Evolutionary conservation across 148 eudicot species (phyloP), one percentile per base, ranked within the genome.

Genomic region (Chenopodium suecicum): DNA sequence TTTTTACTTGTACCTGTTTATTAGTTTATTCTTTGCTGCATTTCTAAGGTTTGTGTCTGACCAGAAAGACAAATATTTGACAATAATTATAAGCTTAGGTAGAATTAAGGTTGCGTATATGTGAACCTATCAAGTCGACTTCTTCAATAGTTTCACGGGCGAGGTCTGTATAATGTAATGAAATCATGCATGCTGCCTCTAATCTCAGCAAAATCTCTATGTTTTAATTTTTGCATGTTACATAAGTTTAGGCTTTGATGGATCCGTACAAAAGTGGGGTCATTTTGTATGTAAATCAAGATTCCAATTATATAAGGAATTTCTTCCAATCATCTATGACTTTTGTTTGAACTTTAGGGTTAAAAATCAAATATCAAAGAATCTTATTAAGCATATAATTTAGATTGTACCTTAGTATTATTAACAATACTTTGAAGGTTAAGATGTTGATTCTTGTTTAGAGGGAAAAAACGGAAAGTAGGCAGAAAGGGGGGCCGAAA

Each of bases 281-380:
- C 65, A 14, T n/a, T 52, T 23, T 41, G 7, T 41, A 41, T 41
- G 44, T 41, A 6, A 41, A 41, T 9, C 48, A 58, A 62, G 79
- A 60, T 60, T 69, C 70, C 41, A 11, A 60, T 75, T 25, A 41
- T 6, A 6, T 41, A 23, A 25, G 23, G 54, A 73, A 25, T 7
- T 22, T 23, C 58, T n/a, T 73, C 56, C 76, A 73, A 73, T 73
- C 29, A 73, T 22, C 1, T 50, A 19, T 56, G 46, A 14, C 65
- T 44, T 25, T 73, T 73, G 76, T 58, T 31, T 75, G 27, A 75
- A 32, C 78, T 75, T 74, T 74, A 74, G 77, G 77, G 77, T 50
- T 74, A 48, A 50, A 25, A 74, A 74, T 74, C 63, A 25, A 74
- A 74, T 74, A 41, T 29, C 13, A 74, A 10, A 9, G 75, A 71